Evolutionary conservation across 305 asterid species (phyloP), one percentile per base, ranked within the genome.

Genomic region (Fraxinus greggii): DNA sequence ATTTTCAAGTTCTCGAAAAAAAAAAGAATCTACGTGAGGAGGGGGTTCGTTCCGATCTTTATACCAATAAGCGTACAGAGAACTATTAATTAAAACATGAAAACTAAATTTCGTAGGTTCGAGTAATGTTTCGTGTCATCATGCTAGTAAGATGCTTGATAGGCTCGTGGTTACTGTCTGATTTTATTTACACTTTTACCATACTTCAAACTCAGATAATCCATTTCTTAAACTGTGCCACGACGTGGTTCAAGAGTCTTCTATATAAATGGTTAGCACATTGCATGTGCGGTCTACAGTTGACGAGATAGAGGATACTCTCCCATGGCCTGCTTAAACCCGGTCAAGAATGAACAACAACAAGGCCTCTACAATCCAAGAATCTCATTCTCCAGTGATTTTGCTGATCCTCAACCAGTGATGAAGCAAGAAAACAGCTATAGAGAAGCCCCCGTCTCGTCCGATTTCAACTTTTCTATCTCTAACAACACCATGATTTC

Each of bases 361-460:
- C 79, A 70, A 29, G 75, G 85, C 21, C 84, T 79, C n/a, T 84
- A 88, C 86, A 76, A 84, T 72, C 97, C 98, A 86, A 90, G 98
- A 91, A 93, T 95, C 85, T 95, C 98, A 35, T 95, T 95, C 90
- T 95, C 98, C 4, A 93, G 84, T 73, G 98, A 95, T 40, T 93
- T 95, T 80, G 90, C 85, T 26, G 97, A 93, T 79, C 67, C 90
- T 23, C 90, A 91, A 70, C 93, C 85, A 79, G 84, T 84, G 19
- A 82, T 82, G 45, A 94, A 89, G 87, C 91, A 85, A 10, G 97
- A 89, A 26, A 88, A 84, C 83, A 89, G 86, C 89, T 95, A 95
- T 33, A 87, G 91, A 78, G 98, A 95, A 65, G 97, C 98, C 7
- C 98, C 98, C 0, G 98, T 95, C 0, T 95, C 98, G 5, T 90